A percentile compares a stretch with the other conserved stretches of the same genome.
These are phyloP conservation scores for Penicillium manginii DNA, from an alignment of 495 filamentous ascomycete genomes.

Conservation along the genomic window DNA sequence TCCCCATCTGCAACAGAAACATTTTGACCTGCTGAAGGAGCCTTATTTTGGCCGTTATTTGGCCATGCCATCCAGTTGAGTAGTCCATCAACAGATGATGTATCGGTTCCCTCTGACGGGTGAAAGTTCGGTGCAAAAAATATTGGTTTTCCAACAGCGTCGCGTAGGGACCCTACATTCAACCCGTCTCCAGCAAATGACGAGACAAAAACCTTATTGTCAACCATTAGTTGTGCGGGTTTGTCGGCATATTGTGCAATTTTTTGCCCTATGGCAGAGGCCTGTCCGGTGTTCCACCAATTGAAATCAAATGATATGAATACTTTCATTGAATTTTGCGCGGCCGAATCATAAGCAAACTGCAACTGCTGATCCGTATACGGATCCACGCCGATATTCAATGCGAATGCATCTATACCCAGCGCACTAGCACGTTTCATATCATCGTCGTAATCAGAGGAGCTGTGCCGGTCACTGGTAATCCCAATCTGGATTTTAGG, in stretches of 20 bases:
- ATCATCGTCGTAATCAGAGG: constrained; percentile 59
- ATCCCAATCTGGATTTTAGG: constrained; percentile 53
- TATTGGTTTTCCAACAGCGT: constrained; percentile 47
- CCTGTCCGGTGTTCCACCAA: constrained; percentile 52
- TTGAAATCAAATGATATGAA: constrained; percentile 67
- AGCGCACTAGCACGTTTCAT: constrained; percentile 56
- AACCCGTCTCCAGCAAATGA: constrained; percentile 59
- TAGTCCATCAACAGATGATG: constrained; percentile 49
- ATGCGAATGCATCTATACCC: constrained; percentile 64
- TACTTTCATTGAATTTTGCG: constrained; percentile 59
- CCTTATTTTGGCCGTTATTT: constrained; percentile 58
- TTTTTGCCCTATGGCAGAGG: constrained; percentile 47
- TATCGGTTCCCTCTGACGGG: constrained; percentile 39
- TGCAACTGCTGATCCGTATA: constrained; percentile 57
- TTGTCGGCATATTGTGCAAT: constrained; percentile 51
- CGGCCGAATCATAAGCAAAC: constrained; percentile 60
- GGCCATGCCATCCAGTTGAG: constrained; percentile 66
- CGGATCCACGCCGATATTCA: constrained; percentile 58
- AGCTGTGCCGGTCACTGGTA: constrained; percentile 48
- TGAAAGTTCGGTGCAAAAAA: constrained; percentile 63
- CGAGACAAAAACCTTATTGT: constrained; percentile 58
- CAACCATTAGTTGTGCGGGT: constrained; percentile 58
- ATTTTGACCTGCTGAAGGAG: constrained; percentile 46
- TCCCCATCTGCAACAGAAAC: constrained; percentile 55
- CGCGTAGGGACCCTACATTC: constrained; percentile 46